Percentiles rank a stretch among this genome's conserved stretches.
These are phyloP conservation scores for Trametes polyzona DNA, from an alignment of 1,284 basidiomycete species.

Conservation along the genomic window DNA sequence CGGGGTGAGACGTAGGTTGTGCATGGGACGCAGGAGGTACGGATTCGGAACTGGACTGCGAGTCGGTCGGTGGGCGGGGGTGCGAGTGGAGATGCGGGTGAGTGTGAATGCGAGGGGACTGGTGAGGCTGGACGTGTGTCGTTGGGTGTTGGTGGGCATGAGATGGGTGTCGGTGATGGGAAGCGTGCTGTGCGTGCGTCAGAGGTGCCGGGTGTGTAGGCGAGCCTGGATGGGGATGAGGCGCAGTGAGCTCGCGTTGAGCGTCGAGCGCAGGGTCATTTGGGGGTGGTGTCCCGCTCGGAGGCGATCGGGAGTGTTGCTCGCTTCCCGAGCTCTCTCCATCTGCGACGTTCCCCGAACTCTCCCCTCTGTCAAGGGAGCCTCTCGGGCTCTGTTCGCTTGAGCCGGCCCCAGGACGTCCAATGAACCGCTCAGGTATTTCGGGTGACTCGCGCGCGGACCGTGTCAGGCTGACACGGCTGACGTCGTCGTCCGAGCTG, in stretches of 20 bases:
- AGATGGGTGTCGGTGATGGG: not conserved
- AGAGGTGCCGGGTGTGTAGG: not conserved
- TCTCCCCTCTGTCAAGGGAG: not conserved
- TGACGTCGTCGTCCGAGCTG: constrained; percentile 5
- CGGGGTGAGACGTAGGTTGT: not conserved
- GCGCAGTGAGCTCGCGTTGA: not conserved
- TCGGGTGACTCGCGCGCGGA: not conserved
- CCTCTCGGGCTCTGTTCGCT: not conserved
- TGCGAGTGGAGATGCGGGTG: not conserved
- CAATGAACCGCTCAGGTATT: not conserved
- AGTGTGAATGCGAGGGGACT: not conserved
- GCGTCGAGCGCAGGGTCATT: not conserved
- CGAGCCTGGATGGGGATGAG: not conserved
- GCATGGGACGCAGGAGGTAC: not conserved
- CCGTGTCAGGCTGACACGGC: constrained; percentile 5
- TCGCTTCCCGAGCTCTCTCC: constrained; percentile 14
- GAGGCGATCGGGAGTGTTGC: not conserved
- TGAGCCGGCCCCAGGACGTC: not conserved
- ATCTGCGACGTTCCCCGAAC: constrained; percentile 18
- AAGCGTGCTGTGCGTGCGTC: not conserved
- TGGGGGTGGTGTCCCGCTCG: not conserved
- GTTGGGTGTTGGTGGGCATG: not conserved
- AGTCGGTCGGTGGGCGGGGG: not conserved
- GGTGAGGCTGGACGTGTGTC: not conserved
- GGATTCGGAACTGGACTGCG: constrained; percentile 3